These are phyloP conservation scores for Colletotrichum lindemuthianum DNA, from an alignment of 2,329 filamentous ascomycete genomes.

Conservation along the genomic window DNA sequence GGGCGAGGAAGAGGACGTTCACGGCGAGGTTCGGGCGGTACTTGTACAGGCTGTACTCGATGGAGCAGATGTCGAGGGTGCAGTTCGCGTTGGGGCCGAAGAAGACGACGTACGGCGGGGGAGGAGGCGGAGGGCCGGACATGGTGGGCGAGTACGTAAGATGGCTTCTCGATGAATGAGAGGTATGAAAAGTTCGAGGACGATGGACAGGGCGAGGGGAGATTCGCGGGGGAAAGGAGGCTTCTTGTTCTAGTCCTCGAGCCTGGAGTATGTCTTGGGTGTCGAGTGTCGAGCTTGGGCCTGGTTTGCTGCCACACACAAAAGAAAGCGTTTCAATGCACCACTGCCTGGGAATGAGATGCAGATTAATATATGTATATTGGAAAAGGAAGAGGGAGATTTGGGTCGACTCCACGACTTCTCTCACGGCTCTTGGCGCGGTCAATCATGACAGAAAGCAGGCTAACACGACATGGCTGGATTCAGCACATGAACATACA, in stretches of 20 bases:
- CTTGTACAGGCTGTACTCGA: constrained; percentile 56
- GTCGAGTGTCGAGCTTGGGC: constrained; percentile 5
- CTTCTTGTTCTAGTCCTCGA: background rate
- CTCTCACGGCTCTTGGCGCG: background rate
- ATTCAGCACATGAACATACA: background rate
- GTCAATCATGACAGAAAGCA: constrained; percentile 5
- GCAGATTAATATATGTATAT: constrained; percentile 2
- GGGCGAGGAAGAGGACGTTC: constrained; percentile 53
- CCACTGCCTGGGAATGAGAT: background rate
- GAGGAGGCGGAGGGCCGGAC: constrained; percentile 35
- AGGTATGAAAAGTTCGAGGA: background rate
- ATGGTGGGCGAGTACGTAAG: constrained; percentile 32
- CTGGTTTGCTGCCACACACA: background rate
- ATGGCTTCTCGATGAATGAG: background rate
- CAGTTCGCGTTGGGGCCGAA: constrained; percentile 62
- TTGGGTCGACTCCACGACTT: background rate
- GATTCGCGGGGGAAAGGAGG: background rate
- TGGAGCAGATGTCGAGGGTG: constrained; percentile 57
- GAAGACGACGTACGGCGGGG: constrained; percentile 37
- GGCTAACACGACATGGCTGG: background rate
- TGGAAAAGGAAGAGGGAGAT: background rate
- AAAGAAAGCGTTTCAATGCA: constrained; percentile 9
- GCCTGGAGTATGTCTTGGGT: background rate
- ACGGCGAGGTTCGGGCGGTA: constrained; percentile 57
- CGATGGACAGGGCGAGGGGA: background rate